Evolutionary conservation across 768 basidiomycete genomes (phyloP), one percentile per base, ranked within the genome.

Genomic region (Amanita muscaria): DNA sequence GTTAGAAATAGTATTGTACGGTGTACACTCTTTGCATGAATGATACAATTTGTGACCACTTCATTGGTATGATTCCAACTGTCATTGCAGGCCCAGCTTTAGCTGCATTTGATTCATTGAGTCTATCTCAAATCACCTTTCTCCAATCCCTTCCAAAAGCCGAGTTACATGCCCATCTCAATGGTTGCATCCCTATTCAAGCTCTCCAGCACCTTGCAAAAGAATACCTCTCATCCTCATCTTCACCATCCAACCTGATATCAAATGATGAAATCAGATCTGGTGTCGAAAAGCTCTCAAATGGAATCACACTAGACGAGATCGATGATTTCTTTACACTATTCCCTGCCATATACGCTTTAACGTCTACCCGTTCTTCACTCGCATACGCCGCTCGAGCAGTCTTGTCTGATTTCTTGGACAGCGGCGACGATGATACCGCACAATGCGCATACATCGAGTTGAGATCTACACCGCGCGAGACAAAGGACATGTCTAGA

Each of bases 91-190:
- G 70, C 5, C 67, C 66, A 3, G 70, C 78, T 1, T 67, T 70
- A 0, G 53, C 48, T 0, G 88, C 88, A 1, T 61, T 88, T 10
- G 57, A 53, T 1, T 73, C 78, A 1, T 69, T 89, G 18, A 64
- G 65, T 8, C 50, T 64, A 0, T 49, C 61, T 5, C 79, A 88
- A 51, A 40, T 80, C 18, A 27, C 57, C 4, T 90, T 89, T 59
- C 64, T 91, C 33, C 66, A 74, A 38, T 46, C 49, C 1, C 68
- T 89, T 0, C 83, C 83, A 8, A 91, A 91, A 60, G 86, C 88
- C 1, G 88, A 92, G 56, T 72, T 91, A 0, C 88, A 90, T 49
- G 88, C 88, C 0, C 88, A 90, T 55, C 73, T 89, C 3, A 89
- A 89, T 52, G 88, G 88, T 0, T 90, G 79, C 8, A 89, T 91